phyloP scores from a whole-genome alignment of 2,329 filamentous ascomycete species.

The Microcyclosporella mali region DNA sequence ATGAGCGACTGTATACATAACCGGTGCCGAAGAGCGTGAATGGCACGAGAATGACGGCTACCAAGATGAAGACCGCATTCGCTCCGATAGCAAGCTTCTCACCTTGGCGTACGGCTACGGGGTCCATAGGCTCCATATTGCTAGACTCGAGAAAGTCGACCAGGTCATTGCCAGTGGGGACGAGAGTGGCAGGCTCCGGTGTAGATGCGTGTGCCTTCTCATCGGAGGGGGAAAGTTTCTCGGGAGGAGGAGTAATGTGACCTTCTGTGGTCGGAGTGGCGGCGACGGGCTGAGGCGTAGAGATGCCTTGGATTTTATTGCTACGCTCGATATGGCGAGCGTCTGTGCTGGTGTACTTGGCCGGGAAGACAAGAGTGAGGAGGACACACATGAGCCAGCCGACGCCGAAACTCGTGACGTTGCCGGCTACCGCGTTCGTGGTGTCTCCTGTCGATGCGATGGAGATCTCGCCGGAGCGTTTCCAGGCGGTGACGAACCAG shows the following conservation, averaged over 20 bases:
- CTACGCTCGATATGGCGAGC: slow-evolving; percentile 35
- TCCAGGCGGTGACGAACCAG: slow-evolving; percentile 37
- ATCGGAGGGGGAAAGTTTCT: slow-evolving; percentile 3
- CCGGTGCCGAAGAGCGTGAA: slow-evolving; percentile 35
- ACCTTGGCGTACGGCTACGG: slow-evolving; percentile 31
- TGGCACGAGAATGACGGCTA: slow-evolving; percentile 34
- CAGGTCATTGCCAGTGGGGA: slow-evolving; percentile 36
- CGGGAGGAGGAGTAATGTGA: not conserved
- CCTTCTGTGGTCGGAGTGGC: no score
- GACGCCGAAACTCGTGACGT: slow-evolving; percentile 20
- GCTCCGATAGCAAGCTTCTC: slow-evolving; percentile 36
- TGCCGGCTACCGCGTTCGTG: slow-evolving; percentile 36
- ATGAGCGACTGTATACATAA: slow-evolving; percentile 37
- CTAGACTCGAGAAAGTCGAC: slow-evolving; percentile 37
- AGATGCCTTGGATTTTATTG: slow-evolving; percentile 33
- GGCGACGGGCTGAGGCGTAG: not conserved
- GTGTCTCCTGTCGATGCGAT: slow-evolving; percentile 35
- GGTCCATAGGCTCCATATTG: slow-evolving; percentile 40
- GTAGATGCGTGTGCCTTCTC: slow-evolving; percentile 1
- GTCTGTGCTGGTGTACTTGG: slow-evolving; percentile 33
- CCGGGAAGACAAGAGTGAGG: slow-evolving; percentile 34
- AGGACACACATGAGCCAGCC: slow-evolving; percentile 34
- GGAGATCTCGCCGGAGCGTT: slow-evolving; percentile 35
- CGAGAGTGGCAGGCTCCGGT: slow-evolving; percentile 19
- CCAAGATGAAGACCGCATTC: slow-evolving; percentile 34